Evolutionary conservation across 768 basidiomycete species (phyloP).

Genomic region (Termitomyces sp.): DNA sequence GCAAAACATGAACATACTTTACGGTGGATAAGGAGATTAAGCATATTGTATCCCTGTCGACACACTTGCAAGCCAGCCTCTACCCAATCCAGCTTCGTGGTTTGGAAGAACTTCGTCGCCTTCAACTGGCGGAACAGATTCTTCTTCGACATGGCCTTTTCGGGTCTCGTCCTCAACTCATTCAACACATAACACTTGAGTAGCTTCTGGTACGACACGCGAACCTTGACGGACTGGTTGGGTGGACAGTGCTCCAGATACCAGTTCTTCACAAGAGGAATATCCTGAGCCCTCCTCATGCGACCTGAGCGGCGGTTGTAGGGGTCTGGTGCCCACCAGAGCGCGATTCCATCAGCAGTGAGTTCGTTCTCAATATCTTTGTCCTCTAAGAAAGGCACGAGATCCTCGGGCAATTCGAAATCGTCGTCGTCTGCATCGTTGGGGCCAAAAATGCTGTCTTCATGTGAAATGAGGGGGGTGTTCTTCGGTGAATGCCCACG

Average conservation of each 20-base stretch:
- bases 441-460: constrained; percentile 89
- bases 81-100: constrained; percentile 97
- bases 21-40: constrained; percentile 97
- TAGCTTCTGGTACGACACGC: constrained; percentile 98
- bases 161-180: constrained; percentile 81
- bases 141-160: constrained; percentile 98
- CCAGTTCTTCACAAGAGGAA: constrained; percentile 97
- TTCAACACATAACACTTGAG: constrained; percentile 95
- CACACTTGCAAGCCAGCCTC: constrained; percentile 98
- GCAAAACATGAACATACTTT: constrained; percentile 50
- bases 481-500: constrained; percentile 86
- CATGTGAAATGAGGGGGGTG: constrained; percentile 77
- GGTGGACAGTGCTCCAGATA: constrained; percentile 98
- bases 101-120: constrained; percentile 99
- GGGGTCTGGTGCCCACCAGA: constrained; percentile 99
- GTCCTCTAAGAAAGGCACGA: constrained; percentile 78
- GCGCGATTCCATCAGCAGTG: constrained; percentile 93
- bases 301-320: constrained; percentile 90
- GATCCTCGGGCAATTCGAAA: constrained; percentile 76
- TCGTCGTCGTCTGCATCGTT: constrained; percentile 84
- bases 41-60: constrained; percentile 99
- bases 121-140: constrained; percentile 94
- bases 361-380: constrained; percentile 83
- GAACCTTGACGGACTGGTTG: constrained; percentile 93
- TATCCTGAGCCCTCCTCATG: constrained; percentile 91